Evolutionary conservation across 306 rosid genomes (phyloP), one percentile per base, ranked within the genome.

Genomic region (Trifolium subterraneum): DNA sequence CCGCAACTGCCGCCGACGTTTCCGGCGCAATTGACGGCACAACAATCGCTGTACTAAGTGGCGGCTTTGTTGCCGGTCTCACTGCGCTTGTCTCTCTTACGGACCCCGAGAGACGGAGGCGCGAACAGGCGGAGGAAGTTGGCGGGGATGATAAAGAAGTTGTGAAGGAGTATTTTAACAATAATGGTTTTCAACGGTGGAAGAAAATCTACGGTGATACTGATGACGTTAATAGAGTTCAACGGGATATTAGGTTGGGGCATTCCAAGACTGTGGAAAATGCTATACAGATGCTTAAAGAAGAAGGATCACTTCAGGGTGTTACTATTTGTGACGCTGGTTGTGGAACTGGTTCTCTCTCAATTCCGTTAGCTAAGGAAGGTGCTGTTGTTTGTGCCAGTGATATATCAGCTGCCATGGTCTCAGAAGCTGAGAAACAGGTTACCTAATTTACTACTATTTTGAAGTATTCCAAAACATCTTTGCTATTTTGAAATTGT

Each of bases 101-200:
- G 0, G 97, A 94, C 87, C 98, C 98, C 1, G 93, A 94, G 79
- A 74, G 82, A 62, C 90, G 98, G 11, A 85, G 97, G 45, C 80
- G 68, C 33, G 38, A 76, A 18, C 98, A 94, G 86, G 97, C 98
- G 18, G 94, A 84, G 77, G 98, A 83, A 73, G 96, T 94, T 1
- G 98, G 98, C n/a, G 98, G 98, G 1, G 90, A 59, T 38, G 97
- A 94, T 85, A 94, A 90, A 82, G 96, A 94, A 58, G 98, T 94
- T 19, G 98, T 94, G 66, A 87, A 25, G 84, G 98, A 94, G 47
- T 94, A 94, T 82, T 94, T 94, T 84, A 94, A 94, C 79, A 94
- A 90, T 76, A 58, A 90, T 0, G 99, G 97, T 8, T 94, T 94
- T 82, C 92, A 92, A 84, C 80, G 99, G 59, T 94, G 99, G 97